Percentiles rank a stretch among this genome's conserved stretches.
phyloP scores from a whole-genome alignment of 176 grass and related monocot species.

The Oryza glaberrima region DNA sequence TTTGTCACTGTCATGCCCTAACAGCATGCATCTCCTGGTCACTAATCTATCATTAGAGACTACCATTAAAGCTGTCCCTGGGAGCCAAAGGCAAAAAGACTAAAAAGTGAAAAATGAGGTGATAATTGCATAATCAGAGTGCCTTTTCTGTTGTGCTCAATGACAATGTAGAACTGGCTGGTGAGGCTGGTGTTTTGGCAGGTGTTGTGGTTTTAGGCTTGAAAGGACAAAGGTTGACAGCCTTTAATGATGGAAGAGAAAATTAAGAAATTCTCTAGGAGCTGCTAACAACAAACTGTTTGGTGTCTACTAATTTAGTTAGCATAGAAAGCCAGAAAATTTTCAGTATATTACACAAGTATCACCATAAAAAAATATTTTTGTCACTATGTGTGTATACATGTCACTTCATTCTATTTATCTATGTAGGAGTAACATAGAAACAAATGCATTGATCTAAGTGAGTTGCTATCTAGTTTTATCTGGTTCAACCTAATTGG shows the following conservation, averaged over 20 bases:
- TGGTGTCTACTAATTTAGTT: neutral
- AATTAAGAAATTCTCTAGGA: neutral
- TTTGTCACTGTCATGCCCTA: slow-evolving; percentile 18
- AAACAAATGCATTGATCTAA: neutral
- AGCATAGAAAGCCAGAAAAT: neutral
- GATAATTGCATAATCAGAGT: slow-evolving; percentile 39
- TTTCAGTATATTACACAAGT: neutral
- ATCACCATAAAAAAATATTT: too few species aligned
- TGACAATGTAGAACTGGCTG: slow-evolving; percentile 18
- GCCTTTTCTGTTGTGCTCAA: slow-evolving; percentile 13
- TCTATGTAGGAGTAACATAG: neutral
- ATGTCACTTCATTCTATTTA: too few species aligned
- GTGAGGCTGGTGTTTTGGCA: neutral
- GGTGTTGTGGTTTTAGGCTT: slow-evolving; percentile 7
- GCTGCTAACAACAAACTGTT: neutral
- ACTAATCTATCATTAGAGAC: neutral
- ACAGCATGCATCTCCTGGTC: slow-evolving; percentile 19
- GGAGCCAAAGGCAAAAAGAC: neutral
- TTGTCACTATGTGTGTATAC: too few species aligned
- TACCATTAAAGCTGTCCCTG: neutral
- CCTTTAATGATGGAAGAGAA: slow-evolving; percentile 14
- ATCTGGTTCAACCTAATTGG: too few species aligned
- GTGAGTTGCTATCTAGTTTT: neutral
- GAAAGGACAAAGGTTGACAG: slow-evolving; percentile 10
- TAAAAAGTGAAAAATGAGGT: neutral